Evolutionary conservation across 805 yeast species (phyloP).

Genomic region (Hemisphaericaspora nanyangensis): DNA sequence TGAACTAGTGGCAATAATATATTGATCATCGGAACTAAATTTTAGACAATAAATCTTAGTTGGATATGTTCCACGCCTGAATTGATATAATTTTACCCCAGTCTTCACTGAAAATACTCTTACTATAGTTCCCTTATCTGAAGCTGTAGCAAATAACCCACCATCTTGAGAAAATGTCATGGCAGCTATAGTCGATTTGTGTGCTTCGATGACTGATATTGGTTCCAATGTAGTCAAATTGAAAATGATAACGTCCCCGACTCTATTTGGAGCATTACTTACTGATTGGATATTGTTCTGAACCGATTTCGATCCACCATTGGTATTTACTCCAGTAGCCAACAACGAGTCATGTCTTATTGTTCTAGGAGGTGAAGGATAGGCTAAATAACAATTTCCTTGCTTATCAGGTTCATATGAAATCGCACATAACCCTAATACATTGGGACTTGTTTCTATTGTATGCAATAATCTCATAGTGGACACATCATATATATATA

Average conservation of each 20-base stretch:
- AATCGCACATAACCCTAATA: conserved; percentile 57
- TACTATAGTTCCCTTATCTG: conserved; percentile 85
- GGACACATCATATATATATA: conserved; percentile 38
- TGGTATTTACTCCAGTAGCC: conserved; percentile 38
- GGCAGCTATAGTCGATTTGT: conserved; percentile 69
- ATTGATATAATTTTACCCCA: conserved; percentile 64
- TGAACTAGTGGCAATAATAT: conserved; percentile 79
- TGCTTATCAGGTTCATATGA: conserved; percentile 35
- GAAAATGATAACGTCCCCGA: conserved; percentile 75
- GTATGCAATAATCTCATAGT: conserved; percentile 42
- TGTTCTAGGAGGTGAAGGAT: conserved; percentile 72
- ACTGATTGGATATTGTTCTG: conserved; percentile 39
- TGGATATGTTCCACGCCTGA: conserved; percentile 82
- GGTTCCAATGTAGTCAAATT: conserved; percentile 75
- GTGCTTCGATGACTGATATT: conserved; percentile 79
- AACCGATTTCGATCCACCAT: conserved; percentile 37
- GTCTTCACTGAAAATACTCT: conserved; percentile 71
- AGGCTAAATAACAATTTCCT: conserved; percentile 57
- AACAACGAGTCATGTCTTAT: conserved; percentile 40
- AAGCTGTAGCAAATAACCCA: conserved; percentile 78
- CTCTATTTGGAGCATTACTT: conserved; percentile 40
- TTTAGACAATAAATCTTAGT: conserved; percentile 73
- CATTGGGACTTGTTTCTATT: conserved; percentile 41
- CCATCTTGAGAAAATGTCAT: conserved; percentile 74
- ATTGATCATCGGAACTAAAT: conserved; percentile 66